phyloP scores from a whole-genome alignment of 805 yeast species.

The Candida hispaniensis region DNA sequence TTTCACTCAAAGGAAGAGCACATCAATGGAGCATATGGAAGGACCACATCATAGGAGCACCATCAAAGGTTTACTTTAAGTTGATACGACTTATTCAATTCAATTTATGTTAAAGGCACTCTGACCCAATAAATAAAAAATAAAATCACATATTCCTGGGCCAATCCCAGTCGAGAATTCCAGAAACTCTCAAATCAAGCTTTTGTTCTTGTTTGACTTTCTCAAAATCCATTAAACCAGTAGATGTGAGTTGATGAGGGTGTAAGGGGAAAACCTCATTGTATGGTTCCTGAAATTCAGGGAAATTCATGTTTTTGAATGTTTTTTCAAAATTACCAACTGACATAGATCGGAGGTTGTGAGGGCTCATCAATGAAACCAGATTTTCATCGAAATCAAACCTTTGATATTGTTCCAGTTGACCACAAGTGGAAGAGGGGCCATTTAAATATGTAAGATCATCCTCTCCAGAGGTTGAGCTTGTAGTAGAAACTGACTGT shows the following conservation, averaged over 20 bases:
- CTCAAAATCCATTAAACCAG: constrained; percentile 13
- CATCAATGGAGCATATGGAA: no score
- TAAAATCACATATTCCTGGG: background rate
- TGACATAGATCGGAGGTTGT: constrained; percentile 6
- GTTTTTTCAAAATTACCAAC: constrained; percentile 7
- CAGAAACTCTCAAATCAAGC: constrained; percentile 12
- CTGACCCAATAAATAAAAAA: background rate
- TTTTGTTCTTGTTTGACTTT: constrained; percentile 2
- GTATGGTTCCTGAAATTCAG: constrained; percentile 1
- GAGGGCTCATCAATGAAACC: constrained; percentile 8
- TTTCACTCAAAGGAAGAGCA: no score
- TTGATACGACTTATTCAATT: no score
- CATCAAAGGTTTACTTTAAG: no score
- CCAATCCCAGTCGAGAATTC: constrained; percentile 14
- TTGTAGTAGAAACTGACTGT: constrained; percentile 8
- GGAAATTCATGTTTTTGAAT: background rate
- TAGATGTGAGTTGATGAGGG: constrained; percentile 11
- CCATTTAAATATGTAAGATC: constrained; percentile 3
- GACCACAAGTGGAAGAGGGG: constrained; percentile 11
- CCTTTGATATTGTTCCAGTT: constrained; percentile 7
- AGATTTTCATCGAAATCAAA: no score
- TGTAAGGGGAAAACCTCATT: constrained; percentile 9
- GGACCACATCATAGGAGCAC: no score
- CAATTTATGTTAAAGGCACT: no score
- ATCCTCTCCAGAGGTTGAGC: constrained; percentile 12